These are phyloP conservation scores for Pseudocercospora musae DNA, from an alignment of 2,329 filamentous ascomycete species.

Conservation along the genomic window DNA sequence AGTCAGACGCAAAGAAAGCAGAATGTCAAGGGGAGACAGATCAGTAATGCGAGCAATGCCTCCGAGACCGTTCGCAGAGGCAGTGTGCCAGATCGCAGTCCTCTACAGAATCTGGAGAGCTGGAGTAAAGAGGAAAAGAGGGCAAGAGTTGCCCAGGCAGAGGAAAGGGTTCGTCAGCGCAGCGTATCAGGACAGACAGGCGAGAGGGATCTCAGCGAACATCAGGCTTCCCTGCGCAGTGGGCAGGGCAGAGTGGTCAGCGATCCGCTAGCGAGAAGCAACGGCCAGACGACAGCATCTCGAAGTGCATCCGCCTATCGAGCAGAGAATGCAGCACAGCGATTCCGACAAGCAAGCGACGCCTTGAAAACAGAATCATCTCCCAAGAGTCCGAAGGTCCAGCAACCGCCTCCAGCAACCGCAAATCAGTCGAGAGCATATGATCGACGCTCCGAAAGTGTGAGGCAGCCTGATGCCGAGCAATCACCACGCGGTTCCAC, in stretches of 20 bases:
- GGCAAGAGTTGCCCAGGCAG: conserved; percentile 77
- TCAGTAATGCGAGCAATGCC: conserved; percentile 22
- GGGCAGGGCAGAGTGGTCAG: conserved; percentile 29
- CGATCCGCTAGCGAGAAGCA: conserved; percentile 21
- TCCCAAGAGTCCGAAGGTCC: conserved; percentile 4
- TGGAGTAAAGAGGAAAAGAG: conserved; percentile 96
- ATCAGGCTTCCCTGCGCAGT: conserved; percentile 18
- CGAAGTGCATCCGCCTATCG: conserved; percentile 14
- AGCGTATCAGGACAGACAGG: conserved; percentile 14
- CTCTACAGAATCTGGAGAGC: conserved; percentile 87
- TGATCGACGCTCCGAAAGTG: conserved; percentile 5
- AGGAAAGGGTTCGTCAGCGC: conserved; percentile 65
- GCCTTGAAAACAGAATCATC: conserved; percentile 19
- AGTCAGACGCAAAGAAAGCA: neutral
- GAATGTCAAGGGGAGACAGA: conserved; percentile 19
- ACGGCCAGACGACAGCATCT: conserved; percentile 12
- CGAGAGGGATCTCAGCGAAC: conserved; percentile 18
- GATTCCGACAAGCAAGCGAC: conserved; percentile 21
- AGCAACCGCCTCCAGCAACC: conserved; percentile 2
- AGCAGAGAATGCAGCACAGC: conserved; percentile 11
- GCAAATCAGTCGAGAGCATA: conserved; percentile 16
- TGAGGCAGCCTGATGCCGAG: neutral
- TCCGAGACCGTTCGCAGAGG: conserved; percentile 36
- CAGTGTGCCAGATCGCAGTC: conserved; percentile 78
- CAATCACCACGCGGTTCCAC: conserved; percentile 5